Conservation (phyloP, 768 basidiomycete genomes). For the Trametes sanguinea region DNA sequence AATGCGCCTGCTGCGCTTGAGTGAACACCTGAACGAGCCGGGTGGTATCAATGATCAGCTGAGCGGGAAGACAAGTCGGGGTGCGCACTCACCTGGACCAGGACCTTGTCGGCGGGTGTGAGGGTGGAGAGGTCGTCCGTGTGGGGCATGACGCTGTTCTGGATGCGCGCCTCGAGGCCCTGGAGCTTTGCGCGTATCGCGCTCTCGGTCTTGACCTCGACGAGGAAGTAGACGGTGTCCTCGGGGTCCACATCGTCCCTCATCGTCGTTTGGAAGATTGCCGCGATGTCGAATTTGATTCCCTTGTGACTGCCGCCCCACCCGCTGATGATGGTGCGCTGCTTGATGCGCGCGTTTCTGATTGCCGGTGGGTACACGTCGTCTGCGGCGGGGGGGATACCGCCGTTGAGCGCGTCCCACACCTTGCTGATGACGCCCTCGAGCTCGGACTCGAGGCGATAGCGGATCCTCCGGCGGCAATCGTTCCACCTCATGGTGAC, state of each 20-base stretch:
- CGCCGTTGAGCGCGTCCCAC: not conserved
- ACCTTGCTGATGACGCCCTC: not conserved
- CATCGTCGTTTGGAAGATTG: not conserved
- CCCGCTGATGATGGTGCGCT: not conserved
- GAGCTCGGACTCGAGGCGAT: not conserved
- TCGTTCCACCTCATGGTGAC: too few species aligned
- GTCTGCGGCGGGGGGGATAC: not conserved
- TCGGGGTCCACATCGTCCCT: not conserved
- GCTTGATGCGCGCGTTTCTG: not conserved
- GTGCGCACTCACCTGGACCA: not conserved
- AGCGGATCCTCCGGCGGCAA: too few species aligned
- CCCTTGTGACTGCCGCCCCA: not conserved
- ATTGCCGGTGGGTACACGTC: not conserved
- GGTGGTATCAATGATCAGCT: too few species aligned
- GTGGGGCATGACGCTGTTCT: not conserved
- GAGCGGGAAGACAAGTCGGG: too few species aligned
- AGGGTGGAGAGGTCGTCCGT: not conserved
- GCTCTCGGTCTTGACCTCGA: conserved; percentile 1
- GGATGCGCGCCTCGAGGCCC: not conserved
- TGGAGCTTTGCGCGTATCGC: not conserved
- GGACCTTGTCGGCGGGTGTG: not conserved
- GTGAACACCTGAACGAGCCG: too few species aligned
- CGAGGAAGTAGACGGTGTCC: conserved; percentile 1
- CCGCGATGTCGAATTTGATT: not conserved
- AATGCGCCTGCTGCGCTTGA: too few species aligned